Base-by-base conservation (phyloP, 495 filamentous ascomycete species). In the Corynascus novoguineensis region DNA sequence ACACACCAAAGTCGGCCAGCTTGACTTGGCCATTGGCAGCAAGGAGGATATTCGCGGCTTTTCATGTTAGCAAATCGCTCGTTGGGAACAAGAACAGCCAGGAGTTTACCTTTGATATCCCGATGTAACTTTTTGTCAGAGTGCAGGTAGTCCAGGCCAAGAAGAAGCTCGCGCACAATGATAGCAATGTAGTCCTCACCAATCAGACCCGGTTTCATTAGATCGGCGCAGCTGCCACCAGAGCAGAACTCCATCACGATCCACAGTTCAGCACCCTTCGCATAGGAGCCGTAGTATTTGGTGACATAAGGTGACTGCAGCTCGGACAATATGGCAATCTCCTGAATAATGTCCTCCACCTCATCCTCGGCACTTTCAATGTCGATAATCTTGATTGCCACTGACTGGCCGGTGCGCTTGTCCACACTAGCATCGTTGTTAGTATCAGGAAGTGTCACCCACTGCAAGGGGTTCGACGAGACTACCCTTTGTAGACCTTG, bases 351-450 rank as follows among this genome's bases (percentile, higher is more conserved):
- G 71, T 99, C 93, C 70, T 95, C 90, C 46, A 99, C 93, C 69
- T 99, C 93, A 65, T 99, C 93, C 72, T 97, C 93, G 65, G 91
- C 93, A 69, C 90, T 93, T 71, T 99, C 93, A 60, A 99, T 91
- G 64, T 99, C 93, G 68, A 99, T 97, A 59, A 96, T 80, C 68
- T 97, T 99, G 74, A 95, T 96, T 21, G 91, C 92, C 12, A 96
- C 90, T 12, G 89, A 83, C 68, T 90, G 84, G 44, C 90, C 90
- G 12, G 86, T 92, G 3, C 86, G 81, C 64, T 86, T 89, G 71
- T 96, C 88, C 47, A 96, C 85, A 24, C 89, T 95, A 50, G 1
- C 0, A 19, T 1, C n/a, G 56, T n/a, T 46, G 61, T 77, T 50
- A 80, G 70, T 63, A 40, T 29, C 29, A 38, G 49, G 4, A 29